Evolutionary conservation across 345 rosid species (phyloP), one percentile per base, ranked within the genome.

Genomic region (Sonneratia caseolaris): DNA sequence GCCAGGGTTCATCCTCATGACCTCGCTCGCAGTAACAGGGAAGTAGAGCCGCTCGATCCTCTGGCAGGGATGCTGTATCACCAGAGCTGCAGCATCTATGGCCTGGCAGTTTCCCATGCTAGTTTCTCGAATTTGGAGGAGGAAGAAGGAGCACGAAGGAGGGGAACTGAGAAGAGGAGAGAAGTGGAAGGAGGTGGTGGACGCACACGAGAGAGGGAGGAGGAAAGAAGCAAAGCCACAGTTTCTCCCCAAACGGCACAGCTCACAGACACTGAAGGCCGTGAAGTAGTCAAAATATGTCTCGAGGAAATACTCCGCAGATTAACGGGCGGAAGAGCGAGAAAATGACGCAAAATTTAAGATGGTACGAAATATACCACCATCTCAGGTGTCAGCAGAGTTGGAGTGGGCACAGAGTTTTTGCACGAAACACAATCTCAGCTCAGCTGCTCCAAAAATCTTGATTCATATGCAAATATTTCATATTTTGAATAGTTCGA

Each of bases 31-130:
- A 2, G 79, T 68, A 5, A 92, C 73, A 1, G 91, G 79, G 88
- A 94, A 83, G 68, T 90, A 90, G 51, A 90, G 53, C 83, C 98
- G 87, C 80, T 95, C 98, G 53, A 90, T 73, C 68, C 79, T 89
- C n/a, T 97, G 97, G 67, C 75, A 59, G 5, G 99, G 97, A 70
- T 95, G 97, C 76, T 95, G 97, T 76, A 95, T 80, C 27, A 89
- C 97, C 68, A 95, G 75, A 21, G 96, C 99, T 1, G 99, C 99
- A 1, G 99, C 97, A 71, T 95, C 99, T 40, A 95, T 84, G 64
- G 99, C 92, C 67, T 95, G 99, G 76, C 97, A 95, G 45, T 95
- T 95, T 38, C 99, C 99, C 99, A 90, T 95, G 70, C 74, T 42
- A 14, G 69, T 15, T 19, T 61, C 37, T 16, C 40, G 48, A 62